Evolutionary conservation across 331 rosid species (phyloP), one percentile per base, ranked within the genome.

Genomic region (Telfairia occidentalis): DNA sequence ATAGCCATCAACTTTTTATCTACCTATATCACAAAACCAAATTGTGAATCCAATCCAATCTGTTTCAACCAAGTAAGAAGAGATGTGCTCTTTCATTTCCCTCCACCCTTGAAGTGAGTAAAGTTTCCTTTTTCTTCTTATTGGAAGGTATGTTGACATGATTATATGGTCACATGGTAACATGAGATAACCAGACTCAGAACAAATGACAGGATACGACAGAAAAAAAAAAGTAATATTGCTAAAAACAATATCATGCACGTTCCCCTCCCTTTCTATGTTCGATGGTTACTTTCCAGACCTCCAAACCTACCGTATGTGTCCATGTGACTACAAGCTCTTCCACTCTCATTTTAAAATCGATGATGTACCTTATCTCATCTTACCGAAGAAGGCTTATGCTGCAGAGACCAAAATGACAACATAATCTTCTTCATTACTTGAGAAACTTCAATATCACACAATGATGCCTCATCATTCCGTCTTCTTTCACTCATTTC

Each of bases 401-500:
- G 75, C 75, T 48, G 55, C 58, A 18, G 55, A 46, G 9, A 71
- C 75, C 59, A 71, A 71, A 71, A 71, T 71, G 45, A 46, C 75
- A 71, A 71, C 75, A 71, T 71, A 71, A 71, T 46, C 75, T 71
- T 45, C 43, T 42, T 29, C 23, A 18, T 16, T 46, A 46, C 75
- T 71, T 45, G 23, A 11, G 23, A 46, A 46, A 46, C 75, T 70
- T 46, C 42, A 26, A 70, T 43, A 23, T 66, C 23, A 66, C 52
- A 66, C 67, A 11, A 74, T 26, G 42, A 26, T 16, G 66, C 28
- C 55, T 34, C 35, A 28, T 59, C 43, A 74, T 43, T 75, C 71
- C 12, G 4, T 58, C 71, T 57, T 43, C 35, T 60, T 76, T 95
- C 85, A 95, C 86, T 95, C 99, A 26, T 95, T 92, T 76, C 96